Percentiles rank a stretch among this genome's conserved stretches.
Conservation (phyloP, 495 filamentous ascomycete genomes). For the Tuber umbilicatum region DNA sequence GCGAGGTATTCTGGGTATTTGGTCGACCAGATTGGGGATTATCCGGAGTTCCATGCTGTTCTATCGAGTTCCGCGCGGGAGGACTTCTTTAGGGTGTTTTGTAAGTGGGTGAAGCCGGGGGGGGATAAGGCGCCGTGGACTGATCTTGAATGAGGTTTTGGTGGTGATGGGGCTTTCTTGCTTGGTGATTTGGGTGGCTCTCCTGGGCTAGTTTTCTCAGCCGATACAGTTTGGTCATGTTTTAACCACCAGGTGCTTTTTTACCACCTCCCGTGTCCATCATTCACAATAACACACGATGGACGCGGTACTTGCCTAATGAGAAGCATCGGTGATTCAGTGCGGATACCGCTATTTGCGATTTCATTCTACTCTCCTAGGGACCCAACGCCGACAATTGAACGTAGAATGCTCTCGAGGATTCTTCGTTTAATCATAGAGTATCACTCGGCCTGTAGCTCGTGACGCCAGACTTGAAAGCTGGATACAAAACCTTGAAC, state of each 20-base stretch:
- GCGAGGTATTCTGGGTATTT: constrained; percentile 6
- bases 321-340: not conserved
- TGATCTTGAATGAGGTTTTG: not conserved
- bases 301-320: not conserved
- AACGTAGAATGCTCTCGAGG: not conserved
- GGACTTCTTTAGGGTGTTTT: not conserved
- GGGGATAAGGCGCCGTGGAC: not conserved
- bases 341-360: not conserved
- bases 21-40: not conserved
- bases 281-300: not conserved
- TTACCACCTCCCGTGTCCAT: not conserved
- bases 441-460: too few relatives aligned
- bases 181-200: not conserved
- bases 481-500: too few relatives aligned
- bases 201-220: not conserved
- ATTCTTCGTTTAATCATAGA: too few relatives aligned
- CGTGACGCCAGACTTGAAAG: too few relatives aligned
- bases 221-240: not conserved
- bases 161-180: not conserved
- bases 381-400: not conserved
- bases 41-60: constrained; percentile 4
- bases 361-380: not conserved
- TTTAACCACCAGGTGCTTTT: not conserved
- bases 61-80: not conserved
- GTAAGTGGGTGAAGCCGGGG: not conserved